Evolutionary conservation across 345 rosid genomes (phyloP).

Genomic region (Bruguiera parviflora): DNA sequence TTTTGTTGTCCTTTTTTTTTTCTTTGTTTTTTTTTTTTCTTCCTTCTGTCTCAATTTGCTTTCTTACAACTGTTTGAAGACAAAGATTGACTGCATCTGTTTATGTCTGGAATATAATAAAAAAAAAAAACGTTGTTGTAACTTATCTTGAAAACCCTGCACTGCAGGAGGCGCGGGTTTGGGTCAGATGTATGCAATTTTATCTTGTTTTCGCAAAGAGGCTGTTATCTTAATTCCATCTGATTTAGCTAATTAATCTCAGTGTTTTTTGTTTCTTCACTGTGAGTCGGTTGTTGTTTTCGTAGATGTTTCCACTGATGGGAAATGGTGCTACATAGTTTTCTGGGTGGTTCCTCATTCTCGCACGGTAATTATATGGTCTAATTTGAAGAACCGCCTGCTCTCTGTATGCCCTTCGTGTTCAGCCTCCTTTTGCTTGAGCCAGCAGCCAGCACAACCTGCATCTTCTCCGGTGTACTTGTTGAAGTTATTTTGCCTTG

Average conservation of each 20-base stretch:
- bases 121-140: not conserved
- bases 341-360: slow-evolving; percentile 70
- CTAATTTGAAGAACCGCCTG: slow-evolving; percentile 67
- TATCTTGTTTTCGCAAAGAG: too few relatives aligned
- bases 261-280: not conserved
- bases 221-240: too few relatives aligned
- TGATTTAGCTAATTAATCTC: not conserved
- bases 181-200: too few relatives aligned
- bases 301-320: slow-evolving; percentile 86
- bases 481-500: slow-evolving; percentile 64
- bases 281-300: not conserved
- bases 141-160: too few relatives aligned
- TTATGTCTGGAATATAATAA: not conserved
- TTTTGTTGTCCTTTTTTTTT: not conserved
- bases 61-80: not conserved
- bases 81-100: not conserved
- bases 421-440: slow-evolving; percentile 39
- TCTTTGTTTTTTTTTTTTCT: too few relatives aligned
- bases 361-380: slow-evolving; percentile 55
- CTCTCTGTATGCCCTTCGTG: slow-evolving; percentile 61
- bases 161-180: too few relatives aligned
- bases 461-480: slow-evolving; percentile 53
- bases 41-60: not conserved
- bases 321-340: slow-evolving; percentile 75
- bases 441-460: slow-evolving; percentile 35